A percentile compares a stretch with the other conserved stretches of the same genome.
Evolutionary conservation across 1,139 yeast genomes (phyloP).

Genomic region (Hyphopichia khmerensis): DNA sequence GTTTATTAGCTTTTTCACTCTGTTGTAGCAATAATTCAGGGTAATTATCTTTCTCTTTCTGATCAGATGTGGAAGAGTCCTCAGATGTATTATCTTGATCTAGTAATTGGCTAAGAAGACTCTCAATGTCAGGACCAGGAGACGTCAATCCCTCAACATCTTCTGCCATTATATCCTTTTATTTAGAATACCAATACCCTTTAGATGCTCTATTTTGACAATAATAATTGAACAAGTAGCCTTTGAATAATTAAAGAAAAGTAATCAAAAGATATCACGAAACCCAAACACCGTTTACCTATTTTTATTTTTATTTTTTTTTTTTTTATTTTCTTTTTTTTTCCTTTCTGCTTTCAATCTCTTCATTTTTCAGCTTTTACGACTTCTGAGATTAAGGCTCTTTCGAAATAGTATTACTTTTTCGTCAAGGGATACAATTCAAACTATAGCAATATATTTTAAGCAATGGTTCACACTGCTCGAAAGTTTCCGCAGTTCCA

Average conservation of each 20-base stretch:
- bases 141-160: neutral
- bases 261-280: neutral
- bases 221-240: neutral
- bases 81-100: neutral
- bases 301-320: neutral
- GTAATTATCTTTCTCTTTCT: slow-evolving; percentile 12
- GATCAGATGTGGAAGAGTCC: neutral
- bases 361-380: too few species aligned
- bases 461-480: slow-evolving; percentile 13
- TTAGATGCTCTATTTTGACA: neutral
- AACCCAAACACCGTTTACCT: neutral
- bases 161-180: neutral
- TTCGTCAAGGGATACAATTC: too few species aligned
- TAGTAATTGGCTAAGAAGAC: neutral
- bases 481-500: slow-evolving; percentile 34
- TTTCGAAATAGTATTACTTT: too few species aligned
- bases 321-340: too few species aligned
- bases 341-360: too few species aligned
- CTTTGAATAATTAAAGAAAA: neutral
- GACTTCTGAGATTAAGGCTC: too few species aligned
- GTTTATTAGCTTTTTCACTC: slow-evolving; percentile 29
- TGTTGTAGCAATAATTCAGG: slow-evolving; percentile 39
- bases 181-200: too few species aligned
- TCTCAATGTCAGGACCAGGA: neutral
- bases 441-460: too few species aligned